Conservation (phyloP, 2,329 filamentous ascomycete genomes). For the Raffaelea ambrosiae region DNA sequence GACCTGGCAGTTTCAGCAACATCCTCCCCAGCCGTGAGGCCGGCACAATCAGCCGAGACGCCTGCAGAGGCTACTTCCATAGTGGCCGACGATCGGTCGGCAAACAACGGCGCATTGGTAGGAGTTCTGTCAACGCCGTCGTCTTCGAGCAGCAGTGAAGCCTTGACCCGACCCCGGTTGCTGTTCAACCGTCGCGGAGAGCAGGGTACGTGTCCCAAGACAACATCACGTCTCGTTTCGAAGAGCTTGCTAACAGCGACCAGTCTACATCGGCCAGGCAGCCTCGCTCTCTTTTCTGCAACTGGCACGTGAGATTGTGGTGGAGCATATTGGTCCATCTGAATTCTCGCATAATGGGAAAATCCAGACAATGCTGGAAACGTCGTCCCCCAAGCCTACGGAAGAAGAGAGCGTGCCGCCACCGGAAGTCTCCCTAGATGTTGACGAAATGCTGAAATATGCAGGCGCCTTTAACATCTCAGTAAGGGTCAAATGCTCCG, state of each 20-base stretch:
- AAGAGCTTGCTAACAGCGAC: neutral
- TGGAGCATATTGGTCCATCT: conserved; percentile 9
- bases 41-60: too few relatives aligned
- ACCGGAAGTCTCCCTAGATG: neutral
- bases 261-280: conserved; percentile 10
- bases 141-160: neutral
- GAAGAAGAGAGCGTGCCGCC: neutral
- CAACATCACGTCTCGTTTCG: neutral
- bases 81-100: too few relatives aligned
- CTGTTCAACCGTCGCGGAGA: conserved; percentile 3
- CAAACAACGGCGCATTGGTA: too few relatives aligned
- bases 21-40: too few relatives aligned
- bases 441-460: conserved; percentile 4
- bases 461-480: neutral
- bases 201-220: conserved; percentile 4
- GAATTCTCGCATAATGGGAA: conserved; percentile 8
- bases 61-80: too few relatives aligned
- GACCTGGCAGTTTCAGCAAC: too few relatives aligned
- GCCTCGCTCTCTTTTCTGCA: conserved; percentile 12
- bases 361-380: conserved; percentile 14
- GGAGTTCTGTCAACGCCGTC: too few relatives aligned
- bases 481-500: neutral
- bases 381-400: neutral
- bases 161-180: conserved; percentile 3
- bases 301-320: conserved; percentile 8